Evolutionary conservation across 2,329 filamentous ascomycete genomes (phyloP), one percentile per base, ranked within the genome.

Genomic region (Hymenotorrendiella dingleyae): DNA sequence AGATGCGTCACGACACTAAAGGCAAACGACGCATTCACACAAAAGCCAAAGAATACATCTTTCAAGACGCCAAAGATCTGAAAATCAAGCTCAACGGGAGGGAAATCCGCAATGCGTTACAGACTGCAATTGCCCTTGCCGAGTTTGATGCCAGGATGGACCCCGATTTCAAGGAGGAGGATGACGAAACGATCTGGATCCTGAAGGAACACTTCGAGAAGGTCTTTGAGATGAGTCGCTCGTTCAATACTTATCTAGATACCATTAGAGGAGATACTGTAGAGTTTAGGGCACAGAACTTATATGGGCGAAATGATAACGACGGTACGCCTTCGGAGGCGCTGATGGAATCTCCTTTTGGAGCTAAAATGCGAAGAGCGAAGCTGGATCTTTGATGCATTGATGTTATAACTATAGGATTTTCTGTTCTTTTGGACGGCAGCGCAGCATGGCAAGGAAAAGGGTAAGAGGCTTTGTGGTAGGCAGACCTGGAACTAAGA

Each of bases 61-160:
- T 37, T 12, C 21, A 29, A 6, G 27, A 22, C n/a, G 19, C 19
- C 14, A n/a, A 42, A 16, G 40, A 46, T 11, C 22, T 46, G 9
- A 36, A 37, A 3, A 10, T 42, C 3, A 24, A 46, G 21, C 59
- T 55, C 53, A 62, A 62, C 33, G 60, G 59, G 3, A 43, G 60
- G 23, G 54, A 62, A 36, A 59, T 62, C 30, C 42, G 53, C 6
- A 62, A 61, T 47, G 58, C 35, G 23, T 17, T 37, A 6, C 35
- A 37, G 14, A 37, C 35, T 17, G 35, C 35, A 4, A 37, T 37
- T 23, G 21, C 35, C 10, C n/a, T 37, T n/a, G 35, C 35, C 4
- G 35, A 27, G 14, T 37, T 22, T 14, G 21, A 37, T 12, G 35
- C 35, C 9, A 27, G 16, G 21, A 17, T 14, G 14, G 35, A 37